phyloP scores from a whole-genome alignment of 1,139 yeast genomes.

The Blastobotrys arbuscula region DNA sequence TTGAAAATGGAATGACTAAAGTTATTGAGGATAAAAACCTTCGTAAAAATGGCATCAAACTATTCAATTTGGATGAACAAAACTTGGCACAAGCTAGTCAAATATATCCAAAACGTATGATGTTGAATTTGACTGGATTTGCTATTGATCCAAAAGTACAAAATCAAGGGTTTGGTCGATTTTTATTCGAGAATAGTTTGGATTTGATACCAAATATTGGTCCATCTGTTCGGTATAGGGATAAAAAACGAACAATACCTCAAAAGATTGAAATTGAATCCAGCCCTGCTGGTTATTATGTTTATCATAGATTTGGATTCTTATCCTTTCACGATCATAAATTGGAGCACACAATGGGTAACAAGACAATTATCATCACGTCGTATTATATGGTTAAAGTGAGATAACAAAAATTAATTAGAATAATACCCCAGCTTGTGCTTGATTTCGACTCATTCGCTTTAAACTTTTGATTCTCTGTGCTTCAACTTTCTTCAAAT shows the following conservation, averaged over 20 bases:
- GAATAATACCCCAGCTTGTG: conserved; percentile 1
- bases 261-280: not conserved
- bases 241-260: too few species aligned
- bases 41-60: too few species aligned
- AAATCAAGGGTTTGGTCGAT: not conserved
- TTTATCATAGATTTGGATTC: not conserved
- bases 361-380: too few species aligned
- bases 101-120: too few species aligned
- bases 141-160: not conserved
- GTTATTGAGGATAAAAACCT: not conserved
- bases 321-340: too few species aligned
- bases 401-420: too few species aligned
- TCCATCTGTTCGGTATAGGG: too few species aligned
- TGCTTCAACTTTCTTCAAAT: not conserved
- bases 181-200: not conserved
- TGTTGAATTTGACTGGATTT: not conserved
- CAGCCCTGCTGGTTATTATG: not conserved
- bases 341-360: too few species aligned
- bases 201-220: not conserved
- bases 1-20: not conserved
- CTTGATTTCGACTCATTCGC: conserved; percentile 1
- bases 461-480: conserved; percentile 2
- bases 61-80: too few species aligned
- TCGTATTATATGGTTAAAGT: too few species aligned
- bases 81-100: too few species aligned